Base-by-base conservation (phyloP, 1,284 basidiomycete species). In the Stygiomarasmius scandens region DNA sequence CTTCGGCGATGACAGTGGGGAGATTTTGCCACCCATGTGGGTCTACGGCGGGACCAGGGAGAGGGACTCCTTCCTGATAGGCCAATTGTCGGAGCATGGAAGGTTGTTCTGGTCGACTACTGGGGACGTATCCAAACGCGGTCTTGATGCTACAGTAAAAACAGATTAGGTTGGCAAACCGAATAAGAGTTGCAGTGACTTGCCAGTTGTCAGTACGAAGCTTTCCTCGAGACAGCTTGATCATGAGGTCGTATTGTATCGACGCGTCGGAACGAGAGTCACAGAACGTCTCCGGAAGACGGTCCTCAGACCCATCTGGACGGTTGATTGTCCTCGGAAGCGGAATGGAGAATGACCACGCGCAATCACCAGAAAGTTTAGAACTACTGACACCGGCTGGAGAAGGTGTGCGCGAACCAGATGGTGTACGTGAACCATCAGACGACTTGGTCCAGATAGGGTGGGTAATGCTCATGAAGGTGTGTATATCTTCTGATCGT, bases 121-220 rank as follows among this genome's bases (percentile, higher is more conserved):
- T 76, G 12, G 80, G 78, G 14, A 81, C 73, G 64, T 81, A 82
- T 32, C 74, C 79, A 61, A 82, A 78, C 8, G 76, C 74, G 2
- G 80, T 81, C 52, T 74, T 78, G 50, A 83, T 73, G 61, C 80
- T 81, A 58, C 12, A 36, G 23, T 8, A 6, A 12, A 41, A 16
- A 19, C 38, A 41, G 25, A 20, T 52, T 24, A 48, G 48, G 49
- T 38, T 56, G 20, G 43, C 1, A 44, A 41, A 20, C 14, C 49
- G 49, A n/a, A 25, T 25, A 14, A 32, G 38, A 9, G 23, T 32
- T 25, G 24, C 29, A 16, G 23, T 29, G 22, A 71, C 77, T 66
- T 56, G 79, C 78, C 70, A 70, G 64, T 73, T 76, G 61, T 80
- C 76, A n/a, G 76, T 57, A 52, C 79, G 73, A 49, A 81, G 71